Evolutionary conservation across 2,329 filamentous ascomycete genomes (phyloP), one percentile per base, ranked within the genome.

Genomic region (Ceratocystis destructans): DNA sequence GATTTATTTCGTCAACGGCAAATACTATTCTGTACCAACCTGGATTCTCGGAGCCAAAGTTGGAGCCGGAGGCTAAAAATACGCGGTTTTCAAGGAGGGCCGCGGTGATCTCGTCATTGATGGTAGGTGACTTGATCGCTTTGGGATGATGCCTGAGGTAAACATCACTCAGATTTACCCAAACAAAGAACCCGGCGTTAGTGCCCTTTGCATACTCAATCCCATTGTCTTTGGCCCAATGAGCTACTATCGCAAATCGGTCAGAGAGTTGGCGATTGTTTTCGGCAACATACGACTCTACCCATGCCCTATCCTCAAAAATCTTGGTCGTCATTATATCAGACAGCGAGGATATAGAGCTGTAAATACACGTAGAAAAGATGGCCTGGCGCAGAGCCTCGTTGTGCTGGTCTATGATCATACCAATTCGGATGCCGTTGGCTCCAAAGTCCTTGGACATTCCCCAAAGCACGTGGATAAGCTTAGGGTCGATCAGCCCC

Each of bases 151-250:
- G 68, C 48, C 65, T 63, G 20, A 59, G 66, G 37, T 73, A 76
- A 8, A 69, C 71, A 20, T 70, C 70, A 1, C 75, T 74, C 1
- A 84, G 73, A 69, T 83, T 74, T 1, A 80, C 73, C 80, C 80
- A 84, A 0, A 84, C 70, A 70, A 83, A 84, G 70, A 83, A 83
- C 0, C 77, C 81, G 0, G 81, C 81, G 67, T 82, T 82, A 3
- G 73, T 75, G 0, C 79, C 79, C 0, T 75, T 71, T 0, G 77
- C 74, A 69, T 81, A 82, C 15, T 75, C 71, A 22, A 83, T 78
- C 1, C 71, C 71, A 15, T 79, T 72, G 2, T 73, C 69, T 15
- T 71, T 72, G 0, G 81, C 74, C 69, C 75, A 77, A 0, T 62
- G 50, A 0, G 73, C 74, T 0, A 77, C 74, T 22, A 75, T 73